Evolutionary conservation across 371 early-diverging fungal species (phyloP), one percentile per base, ranked within the genome.

Genomic region (Saksenaea vasiformis): DNA sequence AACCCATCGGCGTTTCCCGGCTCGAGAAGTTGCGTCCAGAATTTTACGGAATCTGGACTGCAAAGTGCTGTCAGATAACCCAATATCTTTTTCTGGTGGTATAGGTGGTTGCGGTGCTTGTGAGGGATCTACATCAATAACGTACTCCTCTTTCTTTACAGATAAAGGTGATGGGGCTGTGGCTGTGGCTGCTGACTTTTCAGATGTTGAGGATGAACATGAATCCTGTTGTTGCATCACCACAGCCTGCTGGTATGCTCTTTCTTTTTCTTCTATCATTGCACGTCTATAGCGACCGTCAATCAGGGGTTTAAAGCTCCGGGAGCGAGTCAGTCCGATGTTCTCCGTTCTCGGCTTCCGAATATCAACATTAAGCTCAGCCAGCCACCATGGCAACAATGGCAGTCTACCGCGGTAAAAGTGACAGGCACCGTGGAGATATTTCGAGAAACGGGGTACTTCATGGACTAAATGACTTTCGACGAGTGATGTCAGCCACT

Each of bases 361-460:
- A 61, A 96, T 95, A 73, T 98, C 97, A 9, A 89, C 84, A 60
- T 91, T 90, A 90, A 98, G 94, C 77, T 98, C 98, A 13, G 95
- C 91, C 55, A 92, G 68, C 99, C 99, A 99, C 84, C 97, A 98
- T n/a, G 99, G 99, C 39, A 99, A 80, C 44, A 95, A 85, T 7
- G 92, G 88, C 19, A 98, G 90, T 53, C 90, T 87, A 55, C 88
- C 85, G 63, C 93, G 91, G 58, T 95, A 89, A 14, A 99, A 84
- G 17, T 95, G 90, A 11, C 97, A 90, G 13, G 91, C 89, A 65
- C 99, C 99, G 78, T 99, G 99, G 53, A 98, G 85, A 77, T 96
- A 99, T 77, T 99, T 99, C 34, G 94, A 93, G 85, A 99, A 99
- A 62, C 96, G 94, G 54, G 99, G 98, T 10, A 98, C 98, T 37